Evolutionary conservation across 495 filamentous ascomycete species (phyloP), one percentile per base, ranked within the genome.

Genomic region (Podospora anserina): DNA sequence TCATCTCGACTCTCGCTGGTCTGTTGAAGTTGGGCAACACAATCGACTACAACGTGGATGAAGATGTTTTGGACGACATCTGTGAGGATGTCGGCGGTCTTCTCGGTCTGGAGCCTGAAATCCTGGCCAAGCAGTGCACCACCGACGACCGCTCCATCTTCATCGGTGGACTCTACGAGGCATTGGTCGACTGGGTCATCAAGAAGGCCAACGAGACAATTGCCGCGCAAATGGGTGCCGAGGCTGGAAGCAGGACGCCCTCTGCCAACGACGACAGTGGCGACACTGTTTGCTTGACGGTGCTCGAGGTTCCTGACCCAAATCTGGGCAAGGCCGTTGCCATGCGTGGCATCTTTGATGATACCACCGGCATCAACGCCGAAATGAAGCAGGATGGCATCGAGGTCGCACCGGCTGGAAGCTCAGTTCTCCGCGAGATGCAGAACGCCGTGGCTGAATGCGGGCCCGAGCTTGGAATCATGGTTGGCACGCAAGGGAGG

Each of bases 341-440:
- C 5, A 88, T 98, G 80, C 88, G 92, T 61, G 91, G 91, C 3
- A 88, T 98, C 39, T 98, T 99, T 74, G 94, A 99, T 72, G 95
- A 97, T 70, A 86, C 78, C 32, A 79, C 89, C n/a, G 95, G 95
- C 61, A 96, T 99, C 78, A 97, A 98, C 70, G 87, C 89, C 1
- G 95, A 99, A 78, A 98, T 99, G 94, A 95, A 92, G 76, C 88
- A 93, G 68, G 95, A 99, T 72, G 96, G 96, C 18, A 87, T 99
- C 27, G 83, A 89, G 32, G 84, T 94, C 19, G 82, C 82, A 1
- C 60, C 88, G 0, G 87, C 87, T 4, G 91, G 90, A 7, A 88
- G 88, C 64, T 96, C 95, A 0, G 89, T 98, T 34, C 68, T 92
- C 11, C 88, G 88, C 65, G 94, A 97, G 75, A 95, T 96, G 90